Conservation (phyloP, 441 rosid species). For the Pelargonium citronellum region DNA sequence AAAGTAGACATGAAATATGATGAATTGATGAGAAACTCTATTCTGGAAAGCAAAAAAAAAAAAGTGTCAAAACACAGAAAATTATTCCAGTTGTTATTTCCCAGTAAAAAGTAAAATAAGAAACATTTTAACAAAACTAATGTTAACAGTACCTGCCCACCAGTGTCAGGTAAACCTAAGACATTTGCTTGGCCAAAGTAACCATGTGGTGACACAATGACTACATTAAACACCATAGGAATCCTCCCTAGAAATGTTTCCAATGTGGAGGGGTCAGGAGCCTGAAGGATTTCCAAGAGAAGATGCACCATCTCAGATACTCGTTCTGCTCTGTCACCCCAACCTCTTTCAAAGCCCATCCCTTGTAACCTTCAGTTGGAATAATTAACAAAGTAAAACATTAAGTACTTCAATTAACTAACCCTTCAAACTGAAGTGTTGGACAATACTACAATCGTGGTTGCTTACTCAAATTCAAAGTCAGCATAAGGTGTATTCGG, state of each 20-base stretch:
- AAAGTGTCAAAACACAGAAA: neutral
- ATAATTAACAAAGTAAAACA: conserved; percentile 5
- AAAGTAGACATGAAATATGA: neutral
- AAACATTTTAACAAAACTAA: neutral
- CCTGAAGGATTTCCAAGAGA: conserved; percentile 84
- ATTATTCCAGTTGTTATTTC: neutral
- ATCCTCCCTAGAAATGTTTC: conserved; percentile 91
- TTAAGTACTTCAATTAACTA: neutral
- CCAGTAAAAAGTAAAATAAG: neutral
- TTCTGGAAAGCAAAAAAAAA: neutral
- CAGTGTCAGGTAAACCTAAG: conserved; percentile 97
- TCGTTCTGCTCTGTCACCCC: conserved; percentile 85
- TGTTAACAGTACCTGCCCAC: conserved; percentile 66
- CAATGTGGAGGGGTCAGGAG: conserved; percentile 79
- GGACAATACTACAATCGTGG: conserved; percentile 3
- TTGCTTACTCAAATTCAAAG: conserved; percentile 55
- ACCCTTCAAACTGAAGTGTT: conserved; percentile 30
- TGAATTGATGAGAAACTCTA: neutral
- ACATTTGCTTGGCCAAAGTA: conserved; percentile 99
- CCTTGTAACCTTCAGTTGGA: conserved; percentile 58
- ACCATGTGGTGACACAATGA: conserved; percentile 90
- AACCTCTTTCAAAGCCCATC: conserved; percentile 95
- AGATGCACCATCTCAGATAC: conserved; percentile 73
- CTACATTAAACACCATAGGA: conserved; percentile 93
- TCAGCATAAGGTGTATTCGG: conserved; percentile 59